phyloP scores from a whole-genome alignment of 2,329 filamentous ascomycete species.

The Fusarium sororula region DNA sequence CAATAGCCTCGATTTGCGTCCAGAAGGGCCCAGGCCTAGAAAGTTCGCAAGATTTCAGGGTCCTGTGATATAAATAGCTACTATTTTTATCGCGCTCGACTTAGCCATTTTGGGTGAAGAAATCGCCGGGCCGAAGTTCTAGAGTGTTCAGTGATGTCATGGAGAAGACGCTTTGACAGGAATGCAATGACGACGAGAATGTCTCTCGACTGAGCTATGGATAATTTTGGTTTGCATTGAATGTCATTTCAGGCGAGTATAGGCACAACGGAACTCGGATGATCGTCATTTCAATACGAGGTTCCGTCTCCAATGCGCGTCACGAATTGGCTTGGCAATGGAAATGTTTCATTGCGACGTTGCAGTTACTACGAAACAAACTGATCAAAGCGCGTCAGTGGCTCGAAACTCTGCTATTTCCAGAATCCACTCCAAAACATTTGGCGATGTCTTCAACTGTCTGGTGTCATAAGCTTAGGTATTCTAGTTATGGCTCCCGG shows the following conservation, averaged over 20 bases:
- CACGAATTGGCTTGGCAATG: not conserved
- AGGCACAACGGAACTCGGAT: not conserved
- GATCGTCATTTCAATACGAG: not conserved
- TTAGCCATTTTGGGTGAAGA: not conserved
- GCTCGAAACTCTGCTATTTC: not conserved
- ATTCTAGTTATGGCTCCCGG: rapidly evolving
- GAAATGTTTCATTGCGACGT: not conserved
- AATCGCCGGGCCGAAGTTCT: not conserved
- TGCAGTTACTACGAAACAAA: not conserved
- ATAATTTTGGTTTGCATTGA: not conserved
- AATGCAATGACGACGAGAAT: not conserved
- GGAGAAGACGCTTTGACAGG: not conserved
- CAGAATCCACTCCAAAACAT: not conserved
- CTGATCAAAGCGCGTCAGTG: not conserved
- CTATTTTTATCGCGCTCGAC: not conserved
- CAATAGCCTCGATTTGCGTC: not conserved
- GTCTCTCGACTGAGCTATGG: not conserved
- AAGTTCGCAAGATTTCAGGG: not conserved
- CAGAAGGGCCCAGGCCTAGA: not conserved
- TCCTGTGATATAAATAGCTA: slow-evolving; percentile 1
- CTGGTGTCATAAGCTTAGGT: rapidly evolving
- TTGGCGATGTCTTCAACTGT: rapidly evolving
- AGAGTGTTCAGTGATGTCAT: not conserved
- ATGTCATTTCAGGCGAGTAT: not conserved
- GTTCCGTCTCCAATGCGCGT: not conserved